Evolutionary conservation across 2,329 filamentous ascomycete species (phyloP), one percentile per base, ranked within the genome.

Genomic region (Fusarium devonianum): DNA sequence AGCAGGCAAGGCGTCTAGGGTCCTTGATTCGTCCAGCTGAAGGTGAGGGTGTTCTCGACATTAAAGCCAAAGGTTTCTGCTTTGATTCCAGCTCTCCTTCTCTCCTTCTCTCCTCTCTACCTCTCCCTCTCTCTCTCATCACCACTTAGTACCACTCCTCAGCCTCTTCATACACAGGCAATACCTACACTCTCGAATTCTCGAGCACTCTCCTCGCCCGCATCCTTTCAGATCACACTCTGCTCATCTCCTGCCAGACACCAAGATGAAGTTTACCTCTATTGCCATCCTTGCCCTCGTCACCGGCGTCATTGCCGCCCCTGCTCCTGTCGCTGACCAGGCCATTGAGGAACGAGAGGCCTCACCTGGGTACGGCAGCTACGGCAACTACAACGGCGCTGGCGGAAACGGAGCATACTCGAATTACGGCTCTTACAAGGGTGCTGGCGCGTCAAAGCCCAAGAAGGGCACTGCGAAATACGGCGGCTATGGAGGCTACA

Each of bases 201-300:
- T 32, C 38, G n/a, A 17, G 13, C 22, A 29, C 45, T 17, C 46
- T n/a, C 11, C 19, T 18, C 18, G 18, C 17, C 2, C 8, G 21
- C 9, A 3, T 5, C 14, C 3, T 26, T 5, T 9, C 13, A 18
- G 12, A 18, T 8, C 9, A 17, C 8, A 9, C 16, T 5, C 10
- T 21, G 7, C 30, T 18, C 4, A 10, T 29, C 41, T 30, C 14
- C 37, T 34, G 36, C 11, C 12, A 43, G 17, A 30, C 7, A 44
- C 14, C 25, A 68, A 45, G 5, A 72, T 72, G 70, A 71, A 69
- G 63, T 42, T 70, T 25, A 52, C 63, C 23, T 25, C 57, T 38
- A 32, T 65, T 33, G 45, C 63, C 32, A 37, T 70, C 21, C 42
- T 69, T 39, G 54, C 64, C 33, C 52, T 60, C 37, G 43, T 61